Conservation (phyloP, 2,329 filamentous ascomycete genomes). For the Geosmithia morbida region DNA sequence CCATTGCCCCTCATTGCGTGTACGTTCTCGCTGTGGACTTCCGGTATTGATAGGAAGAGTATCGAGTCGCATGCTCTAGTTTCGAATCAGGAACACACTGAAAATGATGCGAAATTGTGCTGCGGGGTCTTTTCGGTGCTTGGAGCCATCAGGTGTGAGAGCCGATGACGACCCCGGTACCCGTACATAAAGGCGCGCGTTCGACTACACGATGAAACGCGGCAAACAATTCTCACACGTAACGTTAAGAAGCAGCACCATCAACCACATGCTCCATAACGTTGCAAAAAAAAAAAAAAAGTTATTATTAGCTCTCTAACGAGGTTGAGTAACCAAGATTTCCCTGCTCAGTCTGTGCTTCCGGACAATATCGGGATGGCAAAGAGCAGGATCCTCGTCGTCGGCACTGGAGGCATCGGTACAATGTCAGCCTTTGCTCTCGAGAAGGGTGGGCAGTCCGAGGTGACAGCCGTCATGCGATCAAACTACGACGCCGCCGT, state of each 20-base stretch:
- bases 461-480: constrained; percentile 37
- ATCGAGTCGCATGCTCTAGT: too few species aligned
- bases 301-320: too few species aligned
- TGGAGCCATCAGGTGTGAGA: not conserved
- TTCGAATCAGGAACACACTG: too few species aligned
- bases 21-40: too few species aligned
- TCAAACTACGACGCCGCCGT: constrained; percentile 37
- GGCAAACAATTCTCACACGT: not conserved
- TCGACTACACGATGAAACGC: not conserved
- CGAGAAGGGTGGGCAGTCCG: constrained; percentile 31
- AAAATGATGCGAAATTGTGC: too few species aligned
- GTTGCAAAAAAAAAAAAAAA: too few species aligned
- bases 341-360: not conserved
- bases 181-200: not conserved
- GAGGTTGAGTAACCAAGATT: too few species aligned
- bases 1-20: too few species aligned
- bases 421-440: constrained; percentile 40
- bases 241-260: too few species aligned
- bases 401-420: constrained; percentile 41
- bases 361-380: not conserved
- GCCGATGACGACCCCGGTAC: not conserved
- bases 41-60: too few species aligned
- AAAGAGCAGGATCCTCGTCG: constrained; percentile 26
- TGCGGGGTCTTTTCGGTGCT: too few species aligned
- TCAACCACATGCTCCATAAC: too few species aligned